Conservation (phyloP, 169 alveolate genomes). For the Babesia divergens region DNA sequence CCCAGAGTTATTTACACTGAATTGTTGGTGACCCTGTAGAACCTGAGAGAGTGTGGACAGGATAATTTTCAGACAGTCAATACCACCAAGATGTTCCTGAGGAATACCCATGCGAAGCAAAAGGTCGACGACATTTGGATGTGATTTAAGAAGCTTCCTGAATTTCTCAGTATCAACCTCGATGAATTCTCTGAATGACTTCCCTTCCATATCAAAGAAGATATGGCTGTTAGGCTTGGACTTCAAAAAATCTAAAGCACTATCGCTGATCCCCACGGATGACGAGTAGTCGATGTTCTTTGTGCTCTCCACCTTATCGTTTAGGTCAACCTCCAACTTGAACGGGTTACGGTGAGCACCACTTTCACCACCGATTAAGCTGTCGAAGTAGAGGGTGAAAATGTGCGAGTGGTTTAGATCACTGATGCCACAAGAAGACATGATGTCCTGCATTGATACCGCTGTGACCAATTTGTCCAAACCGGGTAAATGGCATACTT, state of each 20-base stretch:
- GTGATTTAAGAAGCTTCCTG: slow-evolving; percentile 43
- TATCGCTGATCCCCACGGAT: slow-evolving; percentile 22
- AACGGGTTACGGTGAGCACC: slow-evolving; percentile 23
- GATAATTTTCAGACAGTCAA: slow-evolving; percentile 49
- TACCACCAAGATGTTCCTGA: slow-evolving; percentile 59
- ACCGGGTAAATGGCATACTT: slow-evolving; percentile 29
- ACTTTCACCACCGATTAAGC: slow-evolving; percentile 45
- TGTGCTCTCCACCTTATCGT: slow-evolving; percentile 39
- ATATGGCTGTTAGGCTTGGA: slow-evolving; percentile 55
- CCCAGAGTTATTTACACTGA: slow-evolving; percentile 25
- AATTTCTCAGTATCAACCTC: slow-evolving; percentile 62
- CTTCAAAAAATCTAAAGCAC: slow-evolving; percentile 42
- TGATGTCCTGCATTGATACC: slow-evolving; percentile 43
- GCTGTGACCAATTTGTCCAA: slow-evolving; percentile 27
- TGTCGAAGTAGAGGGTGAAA: slow-evolving; percentile 51
- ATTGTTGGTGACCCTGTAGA: slow-evolving; percentile 60
- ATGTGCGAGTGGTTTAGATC: slow-evolving; percentile 59
- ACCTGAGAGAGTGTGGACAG: slow-evolving; percentile 52
- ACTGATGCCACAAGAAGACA: slow-evolving; percentile 40
- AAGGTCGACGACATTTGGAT: slow-evolving; percentile 58
- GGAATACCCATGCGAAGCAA: slow-evolving; percentile 61
- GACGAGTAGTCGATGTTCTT: slow-evolving; percentile 50
- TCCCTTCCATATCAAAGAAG: slow-evolving; percentile 53
- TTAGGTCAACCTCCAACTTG: slow-evolving; percentile 50
- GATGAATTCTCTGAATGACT: slow-evolving; percentile 50